Evolutionary conservation across 1,284 basidiomycete species (phyloP).

Genomic region (Moesziomyces sp.): DNA sequence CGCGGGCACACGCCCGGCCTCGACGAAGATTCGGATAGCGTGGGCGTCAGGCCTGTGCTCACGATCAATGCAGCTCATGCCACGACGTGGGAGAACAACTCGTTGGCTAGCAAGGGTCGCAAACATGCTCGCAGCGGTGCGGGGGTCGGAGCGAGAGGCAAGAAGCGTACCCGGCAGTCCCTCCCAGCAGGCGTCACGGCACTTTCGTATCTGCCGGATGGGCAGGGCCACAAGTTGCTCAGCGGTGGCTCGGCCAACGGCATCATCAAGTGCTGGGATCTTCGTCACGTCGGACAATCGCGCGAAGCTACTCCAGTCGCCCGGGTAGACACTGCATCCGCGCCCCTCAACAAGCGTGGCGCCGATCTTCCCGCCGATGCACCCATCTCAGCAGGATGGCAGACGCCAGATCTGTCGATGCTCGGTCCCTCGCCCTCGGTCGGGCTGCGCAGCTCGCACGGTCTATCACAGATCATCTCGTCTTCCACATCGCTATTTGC

Average conservation of each 20-base stretch:
- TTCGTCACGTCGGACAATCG: slow-evolving; percentile 39
- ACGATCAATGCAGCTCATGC: slow-evolving; percentile 58
- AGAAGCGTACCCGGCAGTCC: slow-evolving; percentile 14
- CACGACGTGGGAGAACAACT: neutral
- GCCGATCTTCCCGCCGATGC: neutral
- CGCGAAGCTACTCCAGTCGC: slow-evolving; percentile 6
- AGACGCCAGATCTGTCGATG: slow-evolving; percentile 40
- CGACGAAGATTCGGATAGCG: slow-evolving; percentile 3
- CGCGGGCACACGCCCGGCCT: neutral
- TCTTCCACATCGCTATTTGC: slow-evolving; percentile 47
- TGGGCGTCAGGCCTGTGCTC: slow-evolving; percentile 36
- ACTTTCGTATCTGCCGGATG: slow-evolving; percentile 49
- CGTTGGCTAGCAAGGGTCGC: slow-evolving; percentile 1
- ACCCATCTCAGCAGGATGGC: slow-evolving; percentile 13
- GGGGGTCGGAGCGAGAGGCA: neutral
- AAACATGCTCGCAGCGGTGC: slow-evolving; percentile 10
- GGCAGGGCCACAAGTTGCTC: slow-evolving; percentile 49
- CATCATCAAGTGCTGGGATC: slow-evolving; percentile 64
- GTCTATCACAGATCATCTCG: slow-evolving; percentile 57
- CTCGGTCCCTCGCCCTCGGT: slow-evolving; percentile 7
- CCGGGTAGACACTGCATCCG: slow-evolving; percentile 11
- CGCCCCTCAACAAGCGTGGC: neutral
- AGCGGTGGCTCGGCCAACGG: slow-evolving; percentile 58
- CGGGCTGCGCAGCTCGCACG: slow-evolving; percentile 44
- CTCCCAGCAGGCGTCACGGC: slow-evolving; percentile 53